Evolutionary conservation across 2,329 filamentous ascomycete genomes (phyloP), one percentile per base, ranked within the genome.

Genomic region (Alternaria incomplexa): DNA sequence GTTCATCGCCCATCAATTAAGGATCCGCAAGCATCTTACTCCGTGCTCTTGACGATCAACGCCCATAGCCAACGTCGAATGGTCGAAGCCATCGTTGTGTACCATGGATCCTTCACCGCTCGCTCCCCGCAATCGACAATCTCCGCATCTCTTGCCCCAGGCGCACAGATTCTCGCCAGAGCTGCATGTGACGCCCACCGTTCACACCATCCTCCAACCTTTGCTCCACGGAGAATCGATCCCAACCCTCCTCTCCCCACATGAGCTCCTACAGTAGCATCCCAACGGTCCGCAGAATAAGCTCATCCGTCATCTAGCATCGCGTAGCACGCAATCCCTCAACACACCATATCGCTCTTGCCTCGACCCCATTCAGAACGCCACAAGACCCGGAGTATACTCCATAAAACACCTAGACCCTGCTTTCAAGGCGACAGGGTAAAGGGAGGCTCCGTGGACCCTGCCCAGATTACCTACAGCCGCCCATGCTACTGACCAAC

Each of bases 211-310:
- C 25, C 17, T 50, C 45, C 40, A 20, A 36, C 12, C 46, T 51
- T n/a, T 45, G 40, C 43, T 58, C 50, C 30, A 32, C 48, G 47
- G 23, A 43, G 15, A 56, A 30, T 53, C 40, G 48, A 40, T 40
- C 30, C 61, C 56, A 64, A 45, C 44, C 50, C 52, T 32, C 40
- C n/a, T 46, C 25, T 48, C 45, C 53, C 25, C 44, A 28, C 30
- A 52, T 11, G 48, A 50, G 58, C 50, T 47, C 61, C 20, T 53
- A 53, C 25, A 56, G 50, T 59, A 40, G 58, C 36, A 40, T 56
- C 50, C 32, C 53, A 51, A 61, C 67, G 65, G 59, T 59, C 65
- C 65, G 63, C 54, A 64, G 40, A 57, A 62, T 64, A 67, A 64
- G 60, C 61, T 61, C 62, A 55, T 50, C 56, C 56, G 62, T 25